Base-by-base conservation (phyloP, 2,329 filamentous ascomycete species). In the Aaosphaeria pasadenensis region DNA sequence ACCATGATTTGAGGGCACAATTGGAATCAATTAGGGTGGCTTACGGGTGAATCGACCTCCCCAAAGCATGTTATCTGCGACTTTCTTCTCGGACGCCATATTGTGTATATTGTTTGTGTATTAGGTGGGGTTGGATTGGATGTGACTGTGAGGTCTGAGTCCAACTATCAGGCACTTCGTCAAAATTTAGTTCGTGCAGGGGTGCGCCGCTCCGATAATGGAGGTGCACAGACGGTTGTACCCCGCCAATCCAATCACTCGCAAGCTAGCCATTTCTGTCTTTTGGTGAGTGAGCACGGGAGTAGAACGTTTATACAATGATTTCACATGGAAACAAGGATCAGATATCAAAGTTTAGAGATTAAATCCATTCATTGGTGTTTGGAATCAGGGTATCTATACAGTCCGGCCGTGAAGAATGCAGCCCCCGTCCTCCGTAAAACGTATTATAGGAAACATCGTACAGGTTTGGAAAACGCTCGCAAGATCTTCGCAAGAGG, bases 1-100 rank as follows among this genome's bases (percentile, higher is more conserved):
- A 9, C 39, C 29, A 9, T 28, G 4, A 11, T 47, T 40, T 13
- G 42, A 49, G 31, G 39, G 42, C 31, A 11, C 36, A 41, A 41
- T 42, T 45, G 35, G 40, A 40, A 42, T 42, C 38, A 56, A 52
- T 55, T 48, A 43, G 48, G 39, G 11, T 30, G 31, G 30, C 58
- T 50, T 52, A 66, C 64, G 48, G 31, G 64, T 67, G 48, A 69
- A 69, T 32, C 66, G 65, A 29, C 66, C 66, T 57, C 66, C 66
- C 66, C 66, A 69, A 28, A 69, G 66, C 66, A 67, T 69, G 50
- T 69, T 68, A 49, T 69, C 65, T 42, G 66, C 66, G 30, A 69
- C 66, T 35, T 67, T 64, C 53, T 68, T 67, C 51, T 57, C 56
- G 35, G 64, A 60, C 38, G 59, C 59, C 66, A 69, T 69, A 43